phyloP scores from a whole-genome alignment of 352 stramenopile genomes.

The Blastocystis sp. region DNA sequence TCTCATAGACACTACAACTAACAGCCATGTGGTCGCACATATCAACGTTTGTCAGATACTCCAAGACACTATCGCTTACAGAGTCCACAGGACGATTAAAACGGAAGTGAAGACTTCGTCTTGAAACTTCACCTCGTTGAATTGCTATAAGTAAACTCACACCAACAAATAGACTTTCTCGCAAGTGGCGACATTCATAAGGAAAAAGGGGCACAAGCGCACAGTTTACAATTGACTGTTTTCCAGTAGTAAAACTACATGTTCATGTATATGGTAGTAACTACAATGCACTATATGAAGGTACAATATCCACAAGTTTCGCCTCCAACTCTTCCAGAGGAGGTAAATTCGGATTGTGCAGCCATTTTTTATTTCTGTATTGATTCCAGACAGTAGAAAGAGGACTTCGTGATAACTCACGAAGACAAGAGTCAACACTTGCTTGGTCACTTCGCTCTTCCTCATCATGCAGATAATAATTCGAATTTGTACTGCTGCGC shows the following conservation, averaged over 20 bases:
- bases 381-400: constrained; percentile 52
- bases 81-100: constrained; percentile 54
- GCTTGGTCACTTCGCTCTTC: not conserved
- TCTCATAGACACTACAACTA: constrained; percentile 13
- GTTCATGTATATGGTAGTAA: not conserved
- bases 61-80: constrained; percentile 25
- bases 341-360: not conserved
- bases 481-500: not conserved
- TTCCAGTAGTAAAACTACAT: not conserved
- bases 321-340: constrained; percentile 39
- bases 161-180: not conserved
- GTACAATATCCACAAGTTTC: constrained; percentile 7
- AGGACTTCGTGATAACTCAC: constrained; percentile 32
- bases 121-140: constrained; percentile 9
- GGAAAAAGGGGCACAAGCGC: constrained; percentile 35
- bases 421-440: not conserved
- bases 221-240: constrained; percentile 8
- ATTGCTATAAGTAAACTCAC: not conserved
- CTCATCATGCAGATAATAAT: not conserved
- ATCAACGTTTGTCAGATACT: constrained; percentile 60
- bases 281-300: constrained; percentile 42
- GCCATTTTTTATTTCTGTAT: constrained; percentile 46
- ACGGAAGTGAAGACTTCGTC: constrained; percentile 47
- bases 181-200: not conserved
- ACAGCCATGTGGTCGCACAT: constrained; percentile 57